Percentiles rank a stretch among this genome's conserved stretches.
These are phyloP conservation scores for Cyberlindnera meyerae DNA, from an alignment of 805 yeast species.

Conservation along the genomic window DNA sequence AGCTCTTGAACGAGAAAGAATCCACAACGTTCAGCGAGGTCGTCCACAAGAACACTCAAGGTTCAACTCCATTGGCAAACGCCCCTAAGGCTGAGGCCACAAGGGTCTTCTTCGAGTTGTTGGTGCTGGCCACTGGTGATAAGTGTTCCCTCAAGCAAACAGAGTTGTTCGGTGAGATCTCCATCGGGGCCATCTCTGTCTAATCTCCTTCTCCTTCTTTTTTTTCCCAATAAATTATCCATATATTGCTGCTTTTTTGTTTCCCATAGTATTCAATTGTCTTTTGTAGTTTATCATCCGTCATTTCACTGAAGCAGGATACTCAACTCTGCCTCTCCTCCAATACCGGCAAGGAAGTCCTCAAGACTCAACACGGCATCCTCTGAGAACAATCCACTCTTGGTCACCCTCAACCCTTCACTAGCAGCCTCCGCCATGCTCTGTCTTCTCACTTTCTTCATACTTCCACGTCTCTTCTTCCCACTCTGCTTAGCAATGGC, in stretches of 20 bases:
- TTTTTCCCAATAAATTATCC: too few species aligned
- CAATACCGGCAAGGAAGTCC: slow-evolving; percentile 54
- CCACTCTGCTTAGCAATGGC: slow-evolving; percentile 10
- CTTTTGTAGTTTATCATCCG: not conserved
- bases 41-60: slow-evolving; percentile 27
- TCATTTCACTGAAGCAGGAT: slow-evolving; percentile 26
- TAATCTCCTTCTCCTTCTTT: too few species aligned
- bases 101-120: slow-evolving; percentile 71
- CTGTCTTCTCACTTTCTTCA: slow-evolving; percentile 49
- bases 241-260: too few species aligned
- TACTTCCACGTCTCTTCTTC: slow-evolving; percentile 22
- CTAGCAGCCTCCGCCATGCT: slow-evolving; percentile 70
- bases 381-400: slow-evolving; percentile 72
- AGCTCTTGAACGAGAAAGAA: slow-evolving; percentile 1
- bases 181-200: slow-evolving; percentile 6
- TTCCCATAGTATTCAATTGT: too few species aligned
- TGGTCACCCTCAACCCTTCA: slow-evolving; percentile 72
- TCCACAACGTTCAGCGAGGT: slow-evolving; percentile 34
- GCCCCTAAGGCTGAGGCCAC: slow-evolving; percentile 56
- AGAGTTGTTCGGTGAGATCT: slow-evolving; percentile 53
- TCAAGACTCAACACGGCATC: slow-evolving; percentile 71
- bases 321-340: slow-evolving; percentile 37
- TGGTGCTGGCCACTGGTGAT: slow-evolving; percentile 76
- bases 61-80: slow-evolving; percentile 28
- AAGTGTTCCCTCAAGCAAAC: slow-evolving; percentile 61